Evolutionary conservation across 202 grass and related monocot species (phyloP), one percentile per base, ranked within the genome.

Genomic region (Dendrocalamus latiflorus): DNA sequence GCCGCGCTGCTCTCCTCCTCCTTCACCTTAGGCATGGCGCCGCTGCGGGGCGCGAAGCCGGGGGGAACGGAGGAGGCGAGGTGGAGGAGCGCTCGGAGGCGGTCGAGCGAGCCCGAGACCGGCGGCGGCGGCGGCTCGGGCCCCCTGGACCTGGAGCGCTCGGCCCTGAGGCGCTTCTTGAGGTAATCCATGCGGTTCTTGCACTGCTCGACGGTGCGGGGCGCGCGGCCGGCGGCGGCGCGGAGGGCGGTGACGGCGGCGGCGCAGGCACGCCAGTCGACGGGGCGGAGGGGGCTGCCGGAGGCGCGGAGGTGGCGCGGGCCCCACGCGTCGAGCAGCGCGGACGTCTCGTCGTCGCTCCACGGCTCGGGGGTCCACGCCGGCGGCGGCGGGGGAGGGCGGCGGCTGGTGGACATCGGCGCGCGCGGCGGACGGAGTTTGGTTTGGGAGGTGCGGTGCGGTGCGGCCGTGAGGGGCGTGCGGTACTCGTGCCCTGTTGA

Each of bases 171-270:
- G 20, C 86, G 85, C 91, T 93, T 93, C 85, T 93, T 93, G 24
- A 90, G 87, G 53, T 87, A 90, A 49, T 90, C 88, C 54, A 90
- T 64, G 22, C 91, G 88, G 65, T 88, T 93, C 64, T 90, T 90
- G 69, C 88, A 93, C 88, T 93, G 91, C 39, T 90, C 87, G 61
- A 87, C 78, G 77, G 91, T 85, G 43, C 87, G 87, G 51, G 76
- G 74, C 43, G 81, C 77, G 51, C 87, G 77, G 0, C 91, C 76
- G 2, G 8, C 42, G 1, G 61, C 55, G 60, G 68, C 82, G 9
- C 80, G 77, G 72, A 56, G 85, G 55, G 85, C 17, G 81, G 88
- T 71, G 72, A 90, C 87, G 68, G 91, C 85, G 78, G 82, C 73
- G 77, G 91, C 81, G 81, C 85, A 89, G 84, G 88, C 85, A 18